Base-by-base conservation (phyloP, 2,329 filamentous ascomycete species). In the Phoma sp. region DNA sequence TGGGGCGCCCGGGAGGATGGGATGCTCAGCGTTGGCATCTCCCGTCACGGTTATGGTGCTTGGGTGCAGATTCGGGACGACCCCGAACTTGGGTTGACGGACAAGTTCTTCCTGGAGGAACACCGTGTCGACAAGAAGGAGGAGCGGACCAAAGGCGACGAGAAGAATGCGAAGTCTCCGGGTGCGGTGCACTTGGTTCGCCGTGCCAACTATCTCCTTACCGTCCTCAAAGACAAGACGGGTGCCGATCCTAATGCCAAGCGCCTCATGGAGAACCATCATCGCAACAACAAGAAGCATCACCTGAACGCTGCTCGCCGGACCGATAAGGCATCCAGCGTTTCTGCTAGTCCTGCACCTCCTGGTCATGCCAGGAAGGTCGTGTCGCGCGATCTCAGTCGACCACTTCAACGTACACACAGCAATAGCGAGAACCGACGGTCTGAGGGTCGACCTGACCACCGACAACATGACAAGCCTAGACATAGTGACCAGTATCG, bases 41-140 rank as follows among this genome's bases (percentile, higher is more conserved):
- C 92, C 64, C 87, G 89, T 51, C 94, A 99, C 71, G 95, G 95
- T 2, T 98, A 96, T 70, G 96, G 96, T 52, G 93, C 94, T 2
- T 99, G 95, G 95, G 85, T 89, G 1, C 89, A 93, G 65, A 98
- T 99, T 67, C 88, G 95, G 6, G 95, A 99, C 65, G 95, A 99
- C 70, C 79, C 85, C 1, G 92, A 97, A 29, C 85, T 99, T 21
- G 90, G 87, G 8, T 88, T 99, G 79, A 80, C 81, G 1, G 92
- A 96, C 67, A 98, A 97, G 71, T 91, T 98, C 73, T 99, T 96
- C 78, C 80, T 99, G 1, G 95, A 99, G 73, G 96, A 99, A 75
- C 93, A 98, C 74, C 90, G 94, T n/a, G 94, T 98, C 17, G 95
- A 96, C 74, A 95, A 96, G 78, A 98, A 98, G 74, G 93, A 95